phyloP scores from a whole-genome alignment of 225 moss, liverwort and hornwort species.

The Bryum argenteum region DNA sequence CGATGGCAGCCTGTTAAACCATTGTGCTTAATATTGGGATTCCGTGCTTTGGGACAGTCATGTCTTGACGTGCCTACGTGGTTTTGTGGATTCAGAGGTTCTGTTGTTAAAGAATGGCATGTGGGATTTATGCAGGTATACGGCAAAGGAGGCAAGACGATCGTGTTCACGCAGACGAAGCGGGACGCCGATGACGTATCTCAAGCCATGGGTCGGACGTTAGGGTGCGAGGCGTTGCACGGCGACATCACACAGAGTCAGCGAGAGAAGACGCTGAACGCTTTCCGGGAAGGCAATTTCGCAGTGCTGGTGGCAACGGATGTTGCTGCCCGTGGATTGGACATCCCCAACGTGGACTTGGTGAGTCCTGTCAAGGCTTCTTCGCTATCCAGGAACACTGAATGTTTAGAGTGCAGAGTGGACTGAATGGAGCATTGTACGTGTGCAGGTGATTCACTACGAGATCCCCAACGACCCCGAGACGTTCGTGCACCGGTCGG shows the following conservation, averaged over 20 bases:
- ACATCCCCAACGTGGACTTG: slow-evolving; percentile 89
- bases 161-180: slow-evolving; percentile 92
- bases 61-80: background rate
- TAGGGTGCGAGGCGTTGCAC: slow-evolving; percentile 93
- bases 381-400: background rate
- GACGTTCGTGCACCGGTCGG: slow-evolving; percentile 88
- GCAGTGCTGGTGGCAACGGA: slow-evolving; percentile 89
- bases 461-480: slow-evolving; percentile 90
- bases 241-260: slow-evolving; percentile 91
- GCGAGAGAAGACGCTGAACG: slow-evolving; percentile 84
- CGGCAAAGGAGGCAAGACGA: slow-evolving; percentile 82
- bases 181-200: slow-evolving; percentile 92
- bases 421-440: background rate
- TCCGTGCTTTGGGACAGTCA: too few species aligned
- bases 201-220: slow-evolving; percentile 72
- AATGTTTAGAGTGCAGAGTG: background rate
- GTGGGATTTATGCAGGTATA: slow-evolving; percentile 55
- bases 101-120: background rate
- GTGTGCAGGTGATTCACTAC: slow-evolving; percentile 73
- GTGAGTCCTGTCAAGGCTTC: slow-evolving; percentile 31
- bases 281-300: slow-evolving; percentile 77
- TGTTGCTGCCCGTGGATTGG: slow-evolving; percentile 87
- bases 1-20: too few species aligned
- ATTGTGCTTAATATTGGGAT: background rate
- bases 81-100: background rate